Base-by-base conservation (phyloP, 2,329 filamentous ascomycete genomes). In the Trichoderma breve region DNA sequence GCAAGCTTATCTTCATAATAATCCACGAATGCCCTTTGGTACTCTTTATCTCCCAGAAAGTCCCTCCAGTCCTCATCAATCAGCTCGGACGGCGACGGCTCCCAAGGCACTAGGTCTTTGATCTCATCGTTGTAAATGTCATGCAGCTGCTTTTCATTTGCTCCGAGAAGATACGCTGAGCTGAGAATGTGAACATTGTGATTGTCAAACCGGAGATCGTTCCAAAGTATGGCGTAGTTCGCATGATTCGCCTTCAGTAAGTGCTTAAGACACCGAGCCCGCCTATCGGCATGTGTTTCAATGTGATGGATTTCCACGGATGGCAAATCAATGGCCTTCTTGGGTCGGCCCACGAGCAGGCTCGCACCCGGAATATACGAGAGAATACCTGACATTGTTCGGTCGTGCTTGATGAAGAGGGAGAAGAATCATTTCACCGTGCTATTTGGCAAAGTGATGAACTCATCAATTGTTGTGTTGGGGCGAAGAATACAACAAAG, bases 1-100 rank as follows among this genome's bases (percentile, higher is more conserved):
- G 93, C 94, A 34, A 98, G 85, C 77, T 94, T 90, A 80, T 99
- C 96, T 80, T 99, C 96, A 79, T 97, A 98, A 80, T 96, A 98
- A 80, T 99, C 95, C 71, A 99, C 86, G 78, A 91, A 99, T 0
- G 94, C 95, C 73, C 95, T 89, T 81, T 99, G 94, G 78, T 97
- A 98, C 74, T 85, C 89, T 76, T 87, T 87, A 79, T 94, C 89
- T 26, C 95, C 95, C 36, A 98, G 81, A 77, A 90, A 96, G 71
- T 95, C 92, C 74, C 91, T 87, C 95, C 96, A 99, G 80, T 99
- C 96, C 71, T 91, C 87, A 74, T 90, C 87, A 21, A 90, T 89
- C 66, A 99, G 89, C 82, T 99, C 96, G 5, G 91, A 90, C 0
- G 96, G 96, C 1, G 95, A 94, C 75, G 95, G 91, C 69, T 84